Evolutionary conservation across 2,329 filamentous ascomycete species (phyloP), one percentile per base, ranked within the genome.

Genomic region (Fusarium sp.): DNA sequence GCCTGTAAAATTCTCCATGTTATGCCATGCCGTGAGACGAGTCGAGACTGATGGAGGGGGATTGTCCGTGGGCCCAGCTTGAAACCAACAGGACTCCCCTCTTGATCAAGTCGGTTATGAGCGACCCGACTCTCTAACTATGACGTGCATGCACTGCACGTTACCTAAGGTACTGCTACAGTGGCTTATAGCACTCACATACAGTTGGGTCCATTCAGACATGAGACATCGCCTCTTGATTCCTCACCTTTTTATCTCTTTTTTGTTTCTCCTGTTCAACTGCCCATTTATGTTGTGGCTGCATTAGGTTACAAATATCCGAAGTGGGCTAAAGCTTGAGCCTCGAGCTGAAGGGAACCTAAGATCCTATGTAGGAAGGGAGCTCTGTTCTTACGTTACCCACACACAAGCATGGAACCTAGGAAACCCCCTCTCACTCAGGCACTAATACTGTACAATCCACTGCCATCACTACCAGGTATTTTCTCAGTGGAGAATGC

Each of bases 291-390:
- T 36, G 43, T 40, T 37, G 41, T 57, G 29, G 61, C 36, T 46
- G 61, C 55, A 39, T 49, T 60, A 23, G 54, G 50, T 29, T 62
- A 41, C 50, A 37, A 40, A 63, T 41, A 37, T 69, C 56, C 51
- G 43, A 66, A 42, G 66, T 69, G 66, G 66, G 66, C 66, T 69
- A 62, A 40, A 69, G 66, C 66, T 69, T 66, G 62, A 69, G 66
- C 66, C 66, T 69, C 62, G 62, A 69, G 66, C 66, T 69, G 49
- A 58, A 33, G 20, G 50, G 57, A 66, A 67, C 65, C 46, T 31
- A 20, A 50, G 35, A 41, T n/a, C n/a, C n/a, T n/a, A 15, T 6
- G 15, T 51, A 31, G 29, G 29, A 31, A 31, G 13, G 13, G 29
- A 31, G 29, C 29, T 31, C 29, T 31, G 11, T 10, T 13, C 58